Conservation (phyloP, 1,139 yeast genomes). For the Pichia inconspicua region DNA sequence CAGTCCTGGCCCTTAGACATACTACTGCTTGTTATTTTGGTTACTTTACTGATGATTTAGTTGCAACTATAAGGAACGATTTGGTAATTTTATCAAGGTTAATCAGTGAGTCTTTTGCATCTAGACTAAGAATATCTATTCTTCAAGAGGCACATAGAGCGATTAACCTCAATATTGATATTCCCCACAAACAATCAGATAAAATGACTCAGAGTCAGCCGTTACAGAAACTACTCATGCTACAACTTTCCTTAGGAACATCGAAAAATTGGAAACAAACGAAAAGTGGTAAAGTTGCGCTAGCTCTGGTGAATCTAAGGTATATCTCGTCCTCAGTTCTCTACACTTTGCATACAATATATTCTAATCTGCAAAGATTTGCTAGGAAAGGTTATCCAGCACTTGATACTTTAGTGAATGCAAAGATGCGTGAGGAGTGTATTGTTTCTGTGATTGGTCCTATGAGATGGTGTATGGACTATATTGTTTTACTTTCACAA, state of each 20-base stretch:
- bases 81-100: slow-evolving; percentile 28
- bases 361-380: slow-evolving; percentile 44
- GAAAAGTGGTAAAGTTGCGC: slow-evolving; percentile 52
- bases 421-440: slow-evolving; percentile 49
- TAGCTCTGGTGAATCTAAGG: slow-evolving; percentile 62
- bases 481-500: slow-evolving; percentile 58
- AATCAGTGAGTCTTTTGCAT: slow-evolving; percentile 27
- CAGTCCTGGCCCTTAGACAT: slow-evolving; percentile 58
- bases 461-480: slow-evolving; percentile 73
- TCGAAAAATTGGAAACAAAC: slow-evolving; percentile 37
- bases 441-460: slow-evolving; percentile 60
- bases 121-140: slow-evolving; percentile 37
- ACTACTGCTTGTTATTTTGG: slow-evolving; percentile 62
- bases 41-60: slow-evolving; percentile 57
- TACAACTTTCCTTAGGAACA: slow-evolving; percentile 65
- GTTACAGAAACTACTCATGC: slow-evolving; percentile 53
- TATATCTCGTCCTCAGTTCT: slow-evolving; percentile 68
- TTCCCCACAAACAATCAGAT: slow-evolving; percentile 61
- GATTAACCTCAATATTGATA: slow-evolving; percentile 60
- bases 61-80: slow-evolving; percentile 46
- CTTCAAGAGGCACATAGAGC: slow-evolving; percentile 63
- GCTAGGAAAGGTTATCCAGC: slow-evolving; percentile 27
- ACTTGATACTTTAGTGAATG: slow-evolving; percentile 43
- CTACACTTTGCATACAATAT: slow-evolving; percentile 59
- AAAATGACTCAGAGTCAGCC: slow-evolving; percentile 68